These are phyloP conservation scores for Lipomyces sp. DNA, from an alignment of 805 yeast species.

Conservation along the genomic window DNA sequence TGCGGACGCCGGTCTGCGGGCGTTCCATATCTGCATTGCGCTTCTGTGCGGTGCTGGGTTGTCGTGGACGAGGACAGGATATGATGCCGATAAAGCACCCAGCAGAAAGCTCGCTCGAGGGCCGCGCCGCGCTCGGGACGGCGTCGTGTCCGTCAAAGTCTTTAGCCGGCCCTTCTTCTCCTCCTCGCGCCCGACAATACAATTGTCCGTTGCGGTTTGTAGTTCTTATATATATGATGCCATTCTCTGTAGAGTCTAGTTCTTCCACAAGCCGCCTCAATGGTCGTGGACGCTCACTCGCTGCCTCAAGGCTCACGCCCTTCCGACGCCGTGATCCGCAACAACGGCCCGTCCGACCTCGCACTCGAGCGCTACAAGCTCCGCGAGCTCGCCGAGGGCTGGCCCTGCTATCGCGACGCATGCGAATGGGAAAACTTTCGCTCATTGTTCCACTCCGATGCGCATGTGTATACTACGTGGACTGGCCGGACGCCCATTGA, in stretches of 20 bases:
- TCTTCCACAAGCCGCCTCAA: no score
- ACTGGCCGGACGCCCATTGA: neutral
- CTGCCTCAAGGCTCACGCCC: constrained; percentile 2
- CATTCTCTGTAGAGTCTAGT: no score
- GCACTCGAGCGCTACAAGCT: constrained; percentile 3
- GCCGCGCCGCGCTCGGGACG: no score
- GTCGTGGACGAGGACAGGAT: neutral
- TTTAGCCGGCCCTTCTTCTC: no score
- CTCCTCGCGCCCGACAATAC: no score
- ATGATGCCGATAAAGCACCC: no score
- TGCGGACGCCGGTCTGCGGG: constrained; percentile 6
- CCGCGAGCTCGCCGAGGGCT: constrained; percentile 6
- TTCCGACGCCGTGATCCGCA: constrained; percentile 1
- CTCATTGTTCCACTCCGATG: constrained; percentile 3
- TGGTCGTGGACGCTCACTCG: no score
- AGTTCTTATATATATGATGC: no score
- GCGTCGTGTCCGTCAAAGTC: no score
- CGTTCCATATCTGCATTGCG: constrained; percentile 26
- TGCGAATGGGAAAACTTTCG: constrained; percentile 8
- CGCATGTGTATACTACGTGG: constrained; percentile 5
- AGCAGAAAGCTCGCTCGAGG: no score
- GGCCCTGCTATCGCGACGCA: constrained; percentile 7
- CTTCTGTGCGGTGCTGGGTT: neutral
- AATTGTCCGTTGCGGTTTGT: no score
- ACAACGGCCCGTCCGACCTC: constrained; percentile 3